Evolutionary conservation across 2,329 filamentous ascomycete species (phyloP).

Genomic region (Neurospora sp.): DNA sequence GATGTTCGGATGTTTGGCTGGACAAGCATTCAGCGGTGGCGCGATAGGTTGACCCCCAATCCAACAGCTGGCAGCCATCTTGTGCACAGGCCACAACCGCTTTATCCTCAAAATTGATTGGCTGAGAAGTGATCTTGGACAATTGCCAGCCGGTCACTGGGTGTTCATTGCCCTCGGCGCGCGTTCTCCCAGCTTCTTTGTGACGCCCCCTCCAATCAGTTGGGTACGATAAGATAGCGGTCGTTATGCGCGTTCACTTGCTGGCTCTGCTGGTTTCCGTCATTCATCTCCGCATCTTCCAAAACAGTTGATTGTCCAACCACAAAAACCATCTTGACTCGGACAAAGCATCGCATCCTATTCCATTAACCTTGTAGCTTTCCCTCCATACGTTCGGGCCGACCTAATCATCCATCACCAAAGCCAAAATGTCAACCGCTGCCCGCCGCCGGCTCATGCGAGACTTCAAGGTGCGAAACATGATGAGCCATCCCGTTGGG

Average conservation of each 20-base stretch:
- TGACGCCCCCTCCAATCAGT: not conserved
- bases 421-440: constrained; percentile 60
- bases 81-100: not conserved
- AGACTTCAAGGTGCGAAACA: constrained; percentile 76
- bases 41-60: not conserved
- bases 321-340: not conserved
- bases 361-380: not conserved
- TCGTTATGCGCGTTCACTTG: not conserved
- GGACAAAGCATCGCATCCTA: not conserved
- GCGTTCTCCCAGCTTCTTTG: not conserved
- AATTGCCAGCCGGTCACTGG: not conserved
- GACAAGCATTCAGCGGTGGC: not conserved
- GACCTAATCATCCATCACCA: not conserved
- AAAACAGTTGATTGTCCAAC: not conserved
- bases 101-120: not conserved
- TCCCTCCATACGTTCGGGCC: not conserved
- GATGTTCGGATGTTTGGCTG: not conserved
- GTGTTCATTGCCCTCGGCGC: not conserved
- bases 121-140: not conserved
- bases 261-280: not conserved
- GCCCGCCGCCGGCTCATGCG: constrained; percentile 95
- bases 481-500: not conserved
- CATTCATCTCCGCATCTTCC: not conserved
- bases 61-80: not conserved
- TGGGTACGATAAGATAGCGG: not conserved